Evolutionary conservation across 148 eudicot genomes (phyloP).

Genomic region (Chenopodium formosanum): DNA sequence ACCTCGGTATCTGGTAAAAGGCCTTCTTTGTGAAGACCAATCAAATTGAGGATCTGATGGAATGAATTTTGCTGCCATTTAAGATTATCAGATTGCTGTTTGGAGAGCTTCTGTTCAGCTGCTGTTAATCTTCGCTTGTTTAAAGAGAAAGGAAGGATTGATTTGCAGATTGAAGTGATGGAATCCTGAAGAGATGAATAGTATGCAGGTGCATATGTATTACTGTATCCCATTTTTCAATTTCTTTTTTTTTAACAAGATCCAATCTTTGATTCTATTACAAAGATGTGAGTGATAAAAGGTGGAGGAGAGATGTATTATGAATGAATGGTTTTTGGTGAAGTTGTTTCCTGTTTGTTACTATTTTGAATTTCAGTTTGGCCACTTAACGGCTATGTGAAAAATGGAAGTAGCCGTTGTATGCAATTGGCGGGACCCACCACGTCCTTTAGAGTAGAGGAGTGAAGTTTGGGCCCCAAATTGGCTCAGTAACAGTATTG

Average conservation of each 20-base stretch:
- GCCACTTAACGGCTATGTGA: neutral
- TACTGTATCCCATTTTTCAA: constrained; percentile 34
- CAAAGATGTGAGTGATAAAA: too few species aligned
- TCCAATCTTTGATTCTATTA: neutral
- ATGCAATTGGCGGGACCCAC: neutral
- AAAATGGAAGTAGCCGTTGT: neutral
- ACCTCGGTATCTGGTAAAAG: constrained; percentile 61
- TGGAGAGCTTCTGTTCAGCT: constrained; percentile 60
- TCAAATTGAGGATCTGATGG: constrained; percentile 81
- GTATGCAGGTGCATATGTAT: constrained; percentile 73
- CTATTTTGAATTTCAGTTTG: neutral
- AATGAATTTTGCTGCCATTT: constrained; percentile 95
- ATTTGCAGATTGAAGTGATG: constrained; percentile 74
- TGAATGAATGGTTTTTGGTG: neutral
- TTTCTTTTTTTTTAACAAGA: neutral
- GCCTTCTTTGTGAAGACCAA: constrained; percentile 79
- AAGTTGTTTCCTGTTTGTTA: neutral
- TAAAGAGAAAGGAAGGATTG: constrained; percentile 73
- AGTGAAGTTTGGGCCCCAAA: too few species aligned
- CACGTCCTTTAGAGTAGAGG: neutral
- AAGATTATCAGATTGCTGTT: constrained; percentile 75
- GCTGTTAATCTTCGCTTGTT: constrained; percentile 61
- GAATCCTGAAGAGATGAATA: constrained; percentile 84
- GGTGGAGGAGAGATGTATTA: neutral
- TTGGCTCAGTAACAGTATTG: too few species aligned